Conservation (phyloP, 192 early-diverging fungal genomes). For the Chytriomyces hyalinus region DNA sequence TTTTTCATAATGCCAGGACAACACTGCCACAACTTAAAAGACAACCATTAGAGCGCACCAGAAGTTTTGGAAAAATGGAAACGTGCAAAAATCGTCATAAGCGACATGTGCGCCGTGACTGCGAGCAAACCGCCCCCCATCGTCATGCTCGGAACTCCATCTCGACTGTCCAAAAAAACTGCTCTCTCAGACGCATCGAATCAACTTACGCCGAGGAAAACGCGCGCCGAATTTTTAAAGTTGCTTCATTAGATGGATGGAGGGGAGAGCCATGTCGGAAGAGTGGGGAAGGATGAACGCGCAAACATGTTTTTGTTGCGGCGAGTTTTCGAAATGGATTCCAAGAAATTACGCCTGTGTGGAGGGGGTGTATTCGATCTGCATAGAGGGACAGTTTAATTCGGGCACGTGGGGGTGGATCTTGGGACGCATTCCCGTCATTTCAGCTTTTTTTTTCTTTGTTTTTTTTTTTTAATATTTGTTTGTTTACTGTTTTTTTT, state of each 20-base stretch:
- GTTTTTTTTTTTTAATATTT: no score
- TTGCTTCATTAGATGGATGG: background rate
- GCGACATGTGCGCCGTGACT: conserved; percentile 1
- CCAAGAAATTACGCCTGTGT: no score
- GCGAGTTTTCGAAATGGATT: no score
- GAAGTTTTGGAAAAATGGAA: conserved; percentile 13
- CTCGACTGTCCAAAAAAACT: background rate
- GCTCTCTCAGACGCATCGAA: background rate
- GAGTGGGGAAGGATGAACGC: no score
- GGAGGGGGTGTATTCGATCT: background rate
- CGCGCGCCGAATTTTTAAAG: conserved; percentile 14
- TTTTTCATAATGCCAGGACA: background rate
- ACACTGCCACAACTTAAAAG: background rate
- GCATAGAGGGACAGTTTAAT: background rate
- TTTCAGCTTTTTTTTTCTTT: background rate
- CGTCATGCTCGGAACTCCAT: background rate
- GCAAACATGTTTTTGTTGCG: no score
- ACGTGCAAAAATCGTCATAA: conserved; percentile 10
- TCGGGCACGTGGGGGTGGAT: background rate
- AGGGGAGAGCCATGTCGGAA: background rate
- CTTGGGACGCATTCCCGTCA: background rate
- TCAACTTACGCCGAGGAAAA: conserved; percentile 25
- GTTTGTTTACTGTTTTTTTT: background rate
- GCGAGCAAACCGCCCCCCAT: background rate
- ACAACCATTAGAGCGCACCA: background rate